Evolutionary conservation across 257 asterid genomes (phyloP).

Genomic region (Primulina tabacum): DNA sequence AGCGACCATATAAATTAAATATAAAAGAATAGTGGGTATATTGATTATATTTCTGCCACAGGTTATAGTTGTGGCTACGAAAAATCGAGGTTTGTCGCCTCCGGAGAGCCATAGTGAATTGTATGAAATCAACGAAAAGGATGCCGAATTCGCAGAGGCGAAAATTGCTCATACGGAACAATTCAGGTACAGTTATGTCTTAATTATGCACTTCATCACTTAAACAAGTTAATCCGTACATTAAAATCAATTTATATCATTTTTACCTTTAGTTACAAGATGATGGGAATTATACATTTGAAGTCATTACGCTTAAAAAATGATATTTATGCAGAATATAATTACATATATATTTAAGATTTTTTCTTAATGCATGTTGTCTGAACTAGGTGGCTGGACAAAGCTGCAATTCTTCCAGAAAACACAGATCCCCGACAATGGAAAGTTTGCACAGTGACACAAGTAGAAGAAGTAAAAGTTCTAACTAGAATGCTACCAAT

Average conservation of each 20-base stretch:
- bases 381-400: slow-evolving; percentile 54
- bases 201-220: too few relatives aligned
- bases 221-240: too few relatives aligned
- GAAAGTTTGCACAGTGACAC: slow-evolving; percentile 64
- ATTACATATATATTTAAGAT: too few relatives aligned
- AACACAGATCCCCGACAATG: slow-evolving; percentile 27
- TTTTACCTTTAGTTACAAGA: too few relatives aligned
- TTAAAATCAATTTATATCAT: too few relatives aligned
- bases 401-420: slow-evolving; percentile 50
- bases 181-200: slow-evolving; percentile 35
- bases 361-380: not conserved
- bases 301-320: too few relatives aligned
- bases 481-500: slow-evolving; percentile 65
- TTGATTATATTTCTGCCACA: slow-evolving; percentile 17
- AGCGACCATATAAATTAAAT: too few relatives aligned
- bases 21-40: not conserved
- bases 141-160: slow-evolving; percentile 20
- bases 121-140: slow-evolving; percentile 39
- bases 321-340: too few relatives aligned
- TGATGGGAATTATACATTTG: too few relatives aligned
- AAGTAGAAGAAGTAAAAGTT: slow-evolving; percentile 67
- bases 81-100: slow-evolving; percentile 34
- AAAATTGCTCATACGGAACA: slow-evolving; percentile 42
- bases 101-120: slow-evolving; percentile 36
- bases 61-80: slow-evolving; percentile 53